These are phyloP conservation scores for Eremochloa ophiuroides DNA, from an alignment of 176 grass and related monocot genomes.

Conservation along the genomic window DNA sequence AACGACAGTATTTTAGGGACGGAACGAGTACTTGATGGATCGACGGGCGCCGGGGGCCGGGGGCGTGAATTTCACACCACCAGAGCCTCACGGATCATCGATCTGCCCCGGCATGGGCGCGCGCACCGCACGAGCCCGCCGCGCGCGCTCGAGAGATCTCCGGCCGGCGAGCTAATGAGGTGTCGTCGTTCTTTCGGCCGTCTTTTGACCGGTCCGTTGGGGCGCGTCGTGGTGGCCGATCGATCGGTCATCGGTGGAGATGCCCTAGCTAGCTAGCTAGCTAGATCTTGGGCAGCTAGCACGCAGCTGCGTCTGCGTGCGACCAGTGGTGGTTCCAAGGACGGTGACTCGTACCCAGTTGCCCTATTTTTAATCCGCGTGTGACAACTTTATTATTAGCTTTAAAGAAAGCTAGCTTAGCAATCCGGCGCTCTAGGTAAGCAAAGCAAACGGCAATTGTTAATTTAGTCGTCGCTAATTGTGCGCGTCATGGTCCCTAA, in stretches of 20 bases:
- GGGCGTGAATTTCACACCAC: not conserved
- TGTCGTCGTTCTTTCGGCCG: conserved; percentile 21
- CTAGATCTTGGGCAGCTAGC: conserved; percentile 47
- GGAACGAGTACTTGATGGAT: not conserved
- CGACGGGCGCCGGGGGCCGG: no score
- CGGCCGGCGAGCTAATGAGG: not conserved
- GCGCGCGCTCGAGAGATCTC: conserved; percentile 18
- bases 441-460: conserved; percentile 9
- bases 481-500: conserved; percentile 61
- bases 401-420: conserved; percentile 63
- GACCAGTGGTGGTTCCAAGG: conserved; percentile 53
- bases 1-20: no score
- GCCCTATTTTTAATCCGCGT: conserved; percentile 46
- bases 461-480: conserved; percentile 44
- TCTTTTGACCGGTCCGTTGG: conserved; percentile 26
- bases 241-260: conserved; percentile 29
- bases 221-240: not conserved
- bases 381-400: conserved; percentile 55
- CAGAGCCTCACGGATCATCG: not conserved
- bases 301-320: not conserved
- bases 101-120: not conserved
- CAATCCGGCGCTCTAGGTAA: conserved; percentile 5
- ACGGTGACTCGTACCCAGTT: conserved; percentile 60
- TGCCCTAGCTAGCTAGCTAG: not conserved
- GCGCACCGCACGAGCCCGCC: not conserved